These are phyloP conservation scores for Fusarium oxysporum DNA, from an alignment of 2,329 filamentous ascomycete genomes.

Conservation along the genomic window DNA sequence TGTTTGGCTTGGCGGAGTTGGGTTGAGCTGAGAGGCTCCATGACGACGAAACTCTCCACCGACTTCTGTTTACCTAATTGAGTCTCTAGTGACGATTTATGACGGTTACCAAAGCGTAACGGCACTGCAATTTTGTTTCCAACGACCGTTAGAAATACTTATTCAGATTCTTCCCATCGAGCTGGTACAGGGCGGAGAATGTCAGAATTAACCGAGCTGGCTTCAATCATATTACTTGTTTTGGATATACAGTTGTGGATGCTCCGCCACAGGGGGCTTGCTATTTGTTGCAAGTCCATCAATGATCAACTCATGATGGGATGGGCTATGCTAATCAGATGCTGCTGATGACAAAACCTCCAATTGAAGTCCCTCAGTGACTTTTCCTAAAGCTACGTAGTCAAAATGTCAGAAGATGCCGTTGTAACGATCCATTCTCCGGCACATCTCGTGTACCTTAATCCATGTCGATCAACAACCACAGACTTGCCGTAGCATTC, in stretches of 20 bases:
- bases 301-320: conserved; percentile 10
- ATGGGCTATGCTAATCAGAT: conserved; percentile 23
- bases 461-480: conserved; percentile 14
- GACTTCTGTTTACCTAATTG: conserved; percentile 20
- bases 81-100: not conserved
- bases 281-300: not conserved
- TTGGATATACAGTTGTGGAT: conserved; percentile 26
- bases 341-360: conserved; percentile 1
- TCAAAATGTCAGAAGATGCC: conserved; percentile 2
- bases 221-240: conserved; percentile 21
- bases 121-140: conserved; percentile 22
- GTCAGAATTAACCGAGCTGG: conserved; percentile 18
- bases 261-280: conserved; percentile 29
- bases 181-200: conserved; percentile 16
- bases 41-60: not conserved
- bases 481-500: not conserved
- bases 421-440: conserved; percentile 25
- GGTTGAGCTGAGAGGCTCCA: not conserved
- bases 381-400: conserved; percentile 4
- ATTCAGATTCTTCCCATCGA: conserved; percentile 23
- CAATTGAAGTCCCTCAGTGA: conserved; percentile 22
- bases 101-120: not conserved
- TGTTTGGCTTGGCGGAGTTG: conserved; percentile 1
- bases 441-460: conserved; percentile 13
- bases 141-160: not conserved